Conservation (phyloP, 768 basidiomycete species). For the Exidia glandulosa region DNA sequence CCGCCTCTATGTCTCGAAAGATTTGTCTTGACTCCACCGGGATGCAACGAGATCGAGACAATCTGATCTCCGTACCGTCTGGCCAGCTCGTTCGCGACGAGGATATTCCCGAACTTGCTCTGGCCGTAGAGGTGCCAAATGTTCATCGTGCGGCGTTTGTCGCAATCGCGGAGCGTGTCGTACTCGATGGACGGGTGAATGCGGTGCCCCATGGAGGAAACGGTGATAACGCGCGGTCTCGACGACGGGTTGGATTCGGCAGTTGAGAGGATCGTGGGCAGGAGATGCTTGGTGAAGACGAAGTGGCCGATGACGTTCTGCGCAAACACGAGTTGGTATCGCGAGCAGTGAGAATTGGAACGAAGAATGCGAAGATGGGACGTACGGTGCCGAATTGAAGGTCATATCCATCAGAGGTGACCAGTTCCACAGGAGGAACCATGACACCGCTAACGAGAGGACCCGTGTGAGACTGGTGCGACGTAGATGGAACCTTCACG, state of each 20-base stretch:
- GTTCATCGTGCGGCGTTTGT: neutral
- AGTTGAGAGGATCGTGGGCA: neutral
- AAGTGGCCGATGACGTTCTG: neutral
- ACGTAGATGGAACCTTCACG: no score
- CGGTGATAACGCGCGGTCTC: neutral
- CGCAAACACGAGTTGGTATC: no score
- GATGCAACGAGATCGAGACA: neutral
- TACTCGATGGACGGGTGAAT: neutral
- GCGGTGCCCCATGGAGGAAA: neutral
- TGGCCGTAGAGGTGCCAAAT: neutral
- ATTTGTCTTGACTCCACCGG: neutral
- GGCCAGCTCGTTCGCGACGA: neutral
- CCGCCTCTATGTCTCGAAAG: no score
- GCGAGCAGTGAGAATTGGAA: no score
- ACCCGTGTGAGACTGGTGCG: no score
- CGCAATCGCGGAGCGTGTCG: neutral
- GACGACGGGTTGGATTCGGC: neutral
- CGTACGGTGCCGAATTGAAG: no score
- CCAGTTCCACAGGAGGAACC: no score
- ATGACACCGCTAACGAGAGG: no score
- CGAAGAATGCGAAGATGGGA: no score
- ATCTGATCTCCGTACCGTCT: neutral
- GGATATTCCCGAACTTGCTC: constrained; percentile 1
- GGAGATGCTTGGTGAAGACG: neutral
- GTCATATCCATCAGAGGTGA: no score